Evolutionary conservation across 179 eudicot genomes (phyloP), one percentile per base, ranked within the genome.

Genomic region (Camellia oleifera): DNA sequence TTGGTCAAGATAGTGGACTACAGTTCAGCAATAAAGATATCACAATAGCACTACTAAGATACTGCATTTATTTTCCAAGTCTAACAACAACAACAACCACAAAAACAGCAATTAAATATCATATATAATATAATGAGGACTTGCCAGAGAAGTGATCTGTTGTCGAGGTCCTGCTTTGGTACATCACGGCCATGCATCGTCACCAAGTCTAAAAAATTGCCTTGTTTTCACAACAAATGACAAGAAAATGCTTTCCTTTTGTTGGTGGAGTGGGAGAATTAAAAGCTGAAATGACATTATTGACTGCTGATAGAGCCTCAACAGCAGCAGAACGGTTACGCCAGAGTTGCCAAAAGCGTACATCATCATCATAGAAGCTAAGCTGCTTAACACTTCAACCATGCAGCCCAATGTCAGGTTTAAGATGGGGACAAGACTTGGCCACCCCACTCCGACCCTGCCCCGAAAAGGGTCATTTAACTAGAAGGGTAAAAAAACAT

Each of bases 311-410:
- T 48, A 97, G 94, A 74, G 97, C 88, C 82, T 94, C 98, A 52
- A 94, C 92, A 76, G 98, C 98, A 79, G 97, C 98, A 82, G 92
- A 83, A 48, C 93, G 95, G 84, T 90, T 90, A 63, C 85, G 89
- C 90, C 90, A 91, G 69, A 89, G 89, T 87, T 91, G 92, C 98
- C 98, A 94, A 82, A 87, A 91, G 69, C 90, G 88, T 57, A 92
- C 98, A 89, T 94, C 98, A 71, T 94, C 97, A 57, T 94, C 98
- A 82, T 92, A 94, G 87, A 94, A 94, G 81, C 90, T 91, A 72
- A 94, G 94, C 92, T 94, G 98, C 84, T 92, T 92, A 72, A 94
- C 98, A 92, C 98, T 92, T 84, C 64, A 82, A 77, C 80, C 79
- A 84, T 42, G 53, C 72, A 44, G 50, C 74, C 69, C 79, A 66